A percentile compares a stretch with the other conserved stretches of the same genome.
Evolutionary conservation across 2,329 filamentous ascomycete genomes (phyloP).

Genomic region (Karstenula rhodostoma): DNA sequence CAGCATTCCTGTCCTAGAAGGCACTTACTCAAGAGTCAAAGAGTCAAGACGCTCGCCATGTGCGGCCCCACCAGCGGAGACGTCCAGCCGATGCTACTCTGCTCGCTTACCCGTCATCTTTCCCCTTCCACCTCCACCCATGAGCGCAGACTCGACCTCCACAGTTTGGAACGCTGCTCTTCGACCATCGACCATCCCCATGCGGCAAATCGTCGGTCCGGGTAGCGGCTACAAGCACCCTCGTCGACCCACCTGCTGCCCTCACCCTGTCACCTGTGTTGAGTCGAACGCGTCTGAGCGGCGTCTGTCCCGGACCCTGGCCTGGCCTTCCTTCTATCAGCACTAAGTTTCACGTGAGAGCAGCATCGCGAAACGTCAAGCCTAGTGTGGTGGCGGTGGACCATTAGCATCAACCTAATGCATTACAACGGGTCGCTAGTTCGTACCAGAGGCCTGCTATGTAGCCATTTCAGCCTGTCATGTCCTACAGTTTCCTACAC

Average conservation of each 20-base stretch:
- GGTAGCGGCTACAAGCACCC: not conserved
- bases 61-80: constrained; percentile 12
- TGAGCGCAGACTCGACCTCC: not conserved
- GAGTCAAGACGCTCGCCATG: no score
- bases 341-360: constrained; percentile 20
- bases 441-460: not conserved
- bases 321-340: constrained; percentile 4
- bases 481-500: not conserved
- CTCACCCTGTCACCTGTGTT: constrained; percentile 11
- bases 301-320: constrained; percentile 9
- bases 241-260: constrained; percentile 1
- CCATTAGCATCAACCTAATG: constrained; percentile 6
- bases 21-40: not conserved
- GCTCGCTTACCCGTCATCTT: not conserved
- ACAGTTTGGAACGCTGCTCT: not conserved
- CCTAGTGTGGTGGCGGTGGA: constrained; percentile 3
- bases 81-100: constrained; percentile 2
- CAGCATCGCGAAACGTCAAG: constrained; percentile 1
- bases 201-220: not conserved
- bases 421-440: constrained; percentile 2
- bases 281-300: constrained; percentile 6
- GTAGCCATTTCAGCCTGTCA: not conserved
- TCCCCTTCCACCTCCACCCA: not conserved
- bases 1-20: constrained; percentile 4
- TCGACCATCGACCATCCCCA: not conserved